Base-by-base conservation (phyloP, 1,284 basidiomycete species). In the Vanrija sp. region DNA sequence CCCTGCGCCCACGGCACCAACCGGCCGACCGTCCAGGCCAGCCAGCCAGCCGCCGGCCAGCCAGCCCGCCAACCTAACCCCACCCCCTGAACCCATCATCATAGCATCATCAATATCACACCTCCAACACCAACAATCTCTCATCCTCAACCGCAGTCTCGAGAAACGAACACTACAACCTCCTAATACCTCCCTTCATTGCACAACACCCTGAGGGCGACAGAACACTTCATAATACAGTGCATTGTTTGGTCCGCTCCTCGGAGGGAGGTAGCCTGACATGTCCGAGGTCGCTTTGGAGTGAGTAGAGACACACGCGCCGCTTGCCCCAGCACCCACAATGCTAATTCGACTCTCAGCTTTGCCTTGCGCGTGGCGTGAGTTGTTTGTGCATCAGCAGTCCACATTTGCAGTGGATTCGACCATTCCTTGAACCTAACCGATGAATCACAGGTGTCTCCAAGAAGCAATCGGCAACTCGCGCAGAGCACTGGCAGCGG, bases 171-270 rank as follows among this genome's bases (percentile, higher is more conserved):
- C 28, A 28, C 28, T 10, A 10, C 10, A 28, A 28, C 6, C 28
- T 10, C 28, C 28, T 28, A 28, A 1, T 28, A 28, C 28, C 6
- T 10, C 28, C 28, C 7, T 28, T 28, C 28, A 28, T 28, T 6
- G 21, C 21, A 23, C 21, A 23, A 28, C 28, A 15, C 15, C 19
- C 26, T 25, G 29, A 25, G 18, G 34, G 9, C 16, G 7, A n/a
- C n/a, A 1, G 7, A n/a, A 3, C 40, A 28, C 38, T 43, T 15
- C 8, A 43, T 28, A 42, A n/a, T 21, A 34, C 34, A 12, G 21
- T 23, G 21, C 21, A 34, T 14, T 91, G 76, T 45, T 75, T 74
- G 49, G 98, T 86, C 77, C 98, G 93, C 3, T 76, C 60, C 29
- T 83, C 78, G 14, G 21, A 34, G 34, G 34, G 34, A 34, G 34